phyloP scores from a whole-genome alignment of 257 asterid species.

The Anisodus tanguticus region DNA sequence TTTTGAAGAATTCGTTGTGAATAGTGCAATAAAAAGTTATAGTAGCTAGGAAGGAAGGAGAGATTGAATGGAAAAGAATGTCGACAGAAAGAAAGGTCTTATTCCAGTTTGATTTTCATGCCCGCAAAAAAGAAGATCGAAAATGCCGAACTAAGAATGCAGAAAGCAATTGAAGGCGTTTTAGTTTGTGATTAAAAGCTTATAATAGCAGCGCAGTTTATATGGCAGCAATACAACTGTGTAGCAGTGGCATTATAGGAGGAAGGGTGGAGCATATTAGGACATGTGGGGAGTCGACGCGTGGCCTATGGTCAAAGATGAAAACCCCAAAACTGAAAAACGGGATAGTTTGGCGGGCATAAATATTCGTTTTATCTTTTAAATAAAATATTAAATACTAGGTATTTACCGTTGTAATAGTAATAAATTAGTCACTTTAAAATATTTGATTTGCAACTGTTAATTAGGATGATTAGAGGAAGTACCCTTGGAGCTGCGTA shows the following conservation, averaged over 20 bases:
- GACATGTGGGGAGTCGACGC: slow-evolving; percentile 35
- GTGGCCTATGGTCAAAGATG: slow-evolving; percentile 39
- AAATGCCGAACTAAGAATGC: no score
- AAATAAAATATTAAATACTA: neutral
- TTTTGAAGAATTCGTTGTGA: slow-evolving; percentile 1
- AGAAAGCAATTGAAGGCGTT: no score
- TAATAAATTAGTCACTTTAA: neutral
- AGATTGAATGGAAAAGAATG: no score
- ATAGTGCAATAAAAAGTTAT: no score
- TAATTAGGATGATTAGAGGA: slow-evolving; percentile 31
- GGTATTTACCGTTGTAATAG: slow-evolving; percentile 2
- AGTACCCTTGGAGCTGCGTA: neutral
- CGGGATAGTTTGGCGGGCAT: slow-evolving; percentile 28
- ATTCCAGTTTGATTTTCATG: no score
- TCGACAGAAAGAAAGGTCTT: no score
- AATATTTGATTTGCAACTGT: neutral
- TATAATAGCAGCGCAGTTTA: no score
- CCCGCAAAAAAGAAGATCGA: no score
- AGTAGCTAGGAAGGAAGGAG: no score
- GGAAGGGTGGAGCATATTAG: slow-evolving; percentile 4
- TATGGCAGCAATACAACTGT: neutral
- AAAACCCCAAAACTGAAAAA: slow-evolving; percentile 11
- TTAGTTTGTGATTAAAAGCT: no score
- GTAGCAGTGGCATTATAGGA: slow-evolving; percentile 30
- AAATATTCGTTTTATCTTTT: slow-evolving; percentile 23